phyloP scores from a whole-genome alignment of 345 rosid species.

The thale cress (Arabidopsis thaliana) region DNA sequence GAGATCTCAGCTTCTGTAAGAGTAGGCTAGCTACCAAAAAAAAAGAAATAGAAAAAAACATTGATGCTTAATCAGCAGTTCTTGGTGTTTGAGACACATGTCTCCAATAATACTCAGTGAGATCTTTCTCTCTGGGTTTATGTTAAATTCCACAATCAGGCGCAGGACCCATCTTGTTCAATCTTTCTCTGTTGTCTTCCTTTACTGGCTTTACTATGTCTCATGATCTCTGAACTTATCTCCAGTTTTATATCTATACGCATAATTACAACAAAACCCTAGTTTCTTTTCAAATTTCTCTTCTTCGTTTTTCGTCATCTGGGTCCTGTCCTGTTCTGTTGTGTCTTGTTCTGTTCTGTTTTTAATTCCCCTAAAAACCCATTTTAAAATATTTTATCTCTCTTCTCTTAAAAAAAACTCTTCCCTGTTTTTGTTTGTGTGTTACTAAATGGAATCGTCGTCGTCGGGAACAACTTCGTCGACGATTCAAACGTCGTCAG shows the following conservation, averaged over 20 bases:
- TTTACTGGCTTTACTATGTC: constrained; percentile 97
- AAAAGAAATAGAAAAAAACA: constrained; percentile 20
- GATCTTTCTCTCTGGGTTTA: constrained; percentile 74
- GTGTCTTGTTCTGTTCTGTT: constrained; percentile 44
- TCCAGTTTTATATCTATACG: background rate
- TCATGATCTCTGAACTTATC: constrained; percentile 55
- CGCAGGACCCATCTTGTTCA: constrained; percentile 99
- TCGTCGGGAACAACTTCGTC: constrained; percentile 64
- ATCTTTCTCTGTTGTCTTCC: constrained; percentile 99
- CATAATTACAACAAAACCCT: constrained; percentile 21
- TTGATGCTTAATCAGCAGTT: constrained; percentile 72
- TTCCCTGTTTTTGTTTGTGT: constrained; percentile 29
- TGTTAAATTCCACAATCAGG: constrained; percentile 79
- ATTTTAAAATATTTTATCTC: constrained; percentile 1
- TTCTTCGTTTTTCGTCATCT: constrained; percentile 33
- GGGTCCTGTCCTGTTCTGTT: constrained; percentile 52
- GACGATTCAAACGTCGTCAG: constrained; percentile 65
- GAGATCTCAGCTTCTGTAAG: constrained; percentile 6
- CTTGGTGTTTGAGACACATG: constrained; percentile 97
- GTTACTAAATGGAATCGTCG: constrained; percentile 67
- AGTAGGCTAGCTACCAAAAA: background rate
- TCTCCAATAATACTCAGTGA: constrained; percentile 89
- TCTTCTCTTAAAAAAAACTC: constrained; percentile 5
- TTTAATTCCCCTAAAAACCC: background rate
- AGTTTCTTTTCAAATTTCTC: background rate